These are phyloP conservation scores for Dictyostelium capitatum DNA, from an alignment of 78 protist species.

Conservation along the genomic window DNA sequence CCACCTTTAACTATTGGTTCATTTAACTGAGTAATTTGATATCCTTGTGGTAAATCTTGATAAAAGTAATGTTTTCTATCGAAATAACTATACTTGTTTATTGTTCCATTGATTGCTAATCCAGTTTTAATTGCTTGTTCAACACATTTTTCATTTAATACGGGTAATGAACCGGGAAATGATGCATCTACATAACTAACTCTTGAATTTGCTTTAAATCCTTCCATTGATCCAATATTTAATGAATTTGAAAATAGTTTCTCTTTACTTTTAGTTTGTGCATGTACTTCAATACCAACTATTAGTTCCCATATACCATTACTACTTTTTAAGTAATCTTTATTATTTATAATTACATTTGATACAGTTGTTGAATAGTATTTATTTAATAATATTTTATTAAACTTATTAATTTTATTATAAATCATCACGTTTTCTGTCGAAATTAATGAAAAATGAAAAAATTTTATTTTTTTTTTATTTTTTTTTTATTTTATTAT, in stretches of 20 bases:
- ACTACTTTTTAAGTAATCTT: constrained; percentile 8
- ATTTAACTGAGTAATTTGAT: constrained; percentile 93
- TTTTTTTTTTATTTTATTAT: neutral
- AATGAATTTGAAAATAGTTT: constrained; percentile 74
- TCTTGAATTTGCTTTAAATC: constrained; percentile 60
- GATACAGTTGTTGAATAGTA: neutral
- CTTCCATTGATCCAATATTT: constrained; percentile 66
- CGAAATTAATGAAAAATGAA: neutral
- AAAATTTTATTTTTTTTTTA: neutral
- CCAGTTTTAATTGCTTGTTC: constrained; percentile 88
- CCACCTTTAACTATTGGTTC: constrained; percentile 84
- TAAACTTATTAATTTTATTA: constrained; percentile 1
- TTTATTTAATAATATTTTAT: neutral
- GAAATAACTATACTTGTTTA: constrained; percentile 71
- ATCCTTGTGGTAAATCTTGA: constrained; percentile 92
- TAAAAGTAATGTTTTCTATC: constrained; percentile 96
- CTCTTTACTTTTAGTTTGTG: constrained; percentile 70
- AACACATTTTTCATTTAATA: constrained; percentile 85
- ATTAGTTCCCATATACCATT: constrained; percentile 44
- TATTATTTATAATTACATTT: neutral
- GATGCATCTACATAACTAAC: constrained; percentile 73
- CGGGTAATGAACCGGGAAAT: constrained; percentile 81
- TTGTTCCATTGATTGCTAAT: constrained; percentile 67
- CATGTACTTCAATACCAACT: constrained; percentile 83
- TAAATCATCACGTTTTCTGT: neutral